phyloP scores from a whole-genome alignment of 305 asterid genomes.

The Fraxinus greggii region DNA sequence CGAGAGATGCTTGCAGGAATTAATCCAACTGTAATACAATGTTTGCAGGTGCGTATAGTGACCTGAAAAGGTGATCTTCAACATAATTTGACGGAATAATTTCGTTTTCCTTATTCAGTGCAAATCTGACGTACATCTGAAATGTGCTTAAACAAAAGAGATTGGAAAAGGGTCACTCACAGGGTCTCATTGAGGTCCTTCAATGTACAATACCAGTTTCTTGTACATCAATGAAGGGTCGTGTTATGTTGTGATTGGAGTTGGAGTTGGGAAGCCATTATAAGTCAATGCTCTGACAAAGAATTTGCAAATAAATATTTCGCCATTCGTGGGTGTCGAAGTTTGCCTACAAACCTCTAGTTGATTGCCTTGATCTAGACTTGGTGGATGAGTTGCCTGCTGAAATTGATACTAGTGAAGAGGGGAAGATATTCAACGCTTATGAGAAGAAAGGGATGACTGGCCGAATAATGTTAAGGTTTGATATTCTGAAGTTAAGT shows the following conservation, averaged over 20 bases:
- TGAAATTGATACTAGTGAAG: not conserved
- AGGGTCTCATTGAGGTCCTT: not conserved
- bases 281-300: not conserved
- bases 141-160: not conserved
- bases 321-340: not conserved
- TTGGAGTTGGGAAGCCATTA: not conserved
- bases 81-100: not conserved
- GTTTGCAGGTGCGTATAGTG: slow-evolving; percentile 34
- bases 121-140: not conserved
- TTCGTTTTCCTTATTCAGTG: not conserved
- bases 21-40: slow-evolving; percentile 42
- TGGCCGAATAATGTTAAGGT: not conserved
- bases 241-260: not conserved
- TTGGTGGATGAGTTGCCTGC: not conserved
- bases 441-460: not conserved
- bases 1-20: slow-evolving; percentile 57
- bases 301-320: not conserved
- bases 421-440: not conserved
- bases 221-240: not conserved
- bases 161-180: not conserved
- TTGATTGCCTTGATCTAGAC: not conserved
- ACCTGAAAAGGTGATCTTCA: not conserved
- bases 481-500: not conserved
- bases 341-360: not conserved
- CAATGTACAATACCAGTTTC: not conserved